A percentile compares a stretch with the other conserved stretches of the same genome.
Evolutionary conservation across 2,329 filamentous ascomycete species (phyloP).

Genomic region (Sclerotiophoma versabilis): DNA sequence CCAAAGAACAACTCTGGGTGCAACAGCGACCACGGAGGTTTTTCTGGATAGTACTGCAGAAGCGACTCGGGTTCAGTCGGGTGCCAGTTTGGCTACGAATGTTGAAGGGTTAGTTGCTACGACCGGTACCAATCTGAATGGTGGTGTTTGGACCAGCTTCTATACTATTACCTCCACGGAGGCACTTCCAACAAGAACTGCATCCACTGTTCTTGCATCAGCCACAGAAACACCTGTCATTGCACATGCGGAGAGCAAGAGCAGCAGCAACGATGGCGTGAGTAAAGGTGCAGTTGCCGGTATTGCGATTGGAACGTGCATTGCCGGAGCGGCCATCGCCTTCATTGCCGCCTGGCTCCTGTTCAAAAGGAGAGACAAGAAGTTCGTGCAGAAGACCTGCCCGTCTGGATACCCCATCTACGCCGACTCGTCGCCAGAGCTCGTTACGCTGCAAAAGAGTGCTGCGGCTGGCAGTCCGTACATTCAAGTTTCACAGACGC

Average conservation of each 20-base stretch:
- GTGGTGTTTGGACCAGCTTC: neutral
- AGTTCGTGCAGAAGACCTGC: conserved; percentile 8
- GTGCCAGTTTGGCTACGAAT: no score
- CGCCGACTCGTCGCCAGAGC: conserved; percentile 33
- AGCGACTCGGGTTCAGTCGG: no score
- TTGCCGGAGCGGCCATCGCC: conserved; percentile 40
- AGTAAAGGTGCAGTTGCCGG: conserved; percentile 14
- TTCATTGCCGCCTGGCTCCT: conserved; percentile 38
- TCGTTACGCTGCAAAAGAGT: conserved; percentile 33
- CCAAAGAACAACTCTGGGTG: neutral
- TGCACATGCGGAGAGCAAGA: neutral
- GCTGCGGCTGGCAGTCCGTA: conserved; percentile 28
- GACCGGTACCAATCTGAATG: neutral
- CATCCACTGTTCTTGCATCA: no score
- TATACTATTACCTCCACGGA: no score
- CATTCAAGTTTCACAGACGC: conserved; percentile 37
- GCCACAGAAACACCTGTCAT: no score
- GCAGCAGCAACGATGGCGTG: neutral
- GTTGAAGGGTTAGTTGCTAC: neutral
- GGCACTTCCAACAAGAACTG: no score
- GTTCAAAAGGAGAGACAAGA: conserved; percentile 36
- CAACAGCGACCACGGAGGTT: neutral
- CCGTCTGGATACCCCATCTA: conserved; percentile 22
- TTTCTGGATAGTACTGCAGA: no score
- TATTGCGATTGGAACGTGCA: conserved; percentile 13